Conservation (phyloP, 805 yeast genomes). For the Saccharomycopsis schoenii region DNA sequence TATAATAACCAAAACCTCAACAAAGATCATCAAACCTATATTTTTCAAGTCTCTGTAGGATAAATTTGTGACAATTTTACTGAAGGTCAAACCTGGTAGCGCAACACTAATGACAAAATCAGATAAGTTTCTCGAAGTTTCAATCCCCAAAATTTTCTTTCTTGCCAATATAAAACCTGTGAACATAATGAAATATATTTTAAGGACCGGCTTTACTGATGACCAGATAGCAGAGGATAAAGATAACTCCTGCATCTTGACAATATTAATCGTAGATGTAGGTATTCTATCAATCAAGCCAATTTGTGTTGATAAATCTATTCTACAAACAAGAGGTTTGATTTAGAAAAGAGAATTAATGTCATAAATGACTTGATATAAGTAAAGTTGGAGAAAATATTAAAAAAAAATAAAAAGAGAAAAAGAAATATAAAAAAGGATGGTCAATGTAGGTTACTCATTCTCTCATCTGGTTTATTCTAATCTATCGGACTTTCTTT, state of each 20-base stretch:
- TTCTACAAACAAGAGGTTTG: no score
- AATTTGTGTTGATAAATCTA: no score
- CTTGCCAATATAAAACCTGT: slow-evolving; percentile 56
- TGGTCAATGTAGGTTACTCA: not conserved
- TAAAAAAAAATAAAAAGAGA: not conserved
- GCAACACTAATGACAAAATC: slow-evolving; percentile 44
- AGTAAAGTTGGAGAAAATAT: no score
- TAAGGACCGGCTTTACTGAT: slow-evolving; percentile 67
- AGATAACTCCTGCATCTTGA: not conserved
- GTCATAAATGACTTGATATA: no score
- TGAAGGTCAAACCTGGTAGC: slow-evolving; percentile 45
- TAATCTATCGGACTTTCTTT: not conserved
- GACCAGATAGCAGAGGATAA: slow-evolving; percentile 18
- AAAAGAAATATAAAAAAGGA: not conserved
- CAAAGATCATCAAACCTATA: slow-evolving; percentile 36
- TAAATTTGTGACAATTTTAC: slow-evolving; percentile 41
- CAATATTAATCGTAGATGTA: no score
- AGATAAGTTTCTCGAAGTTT: slow-evolving; percentile 49
- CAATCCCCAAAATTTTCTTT: slow-evolving; percentile 47
- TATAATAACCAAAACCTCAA: slow-evolving; percentile 22
- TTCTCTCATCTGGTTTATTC: not conserved
- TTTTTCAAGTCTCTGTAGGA: slow-evolving; percentile 42
- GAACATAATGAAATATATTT: slow-evolving; percentile 61
- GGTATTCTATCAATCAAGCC: no score
- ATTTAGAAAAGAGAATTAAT: no score